phyloP scores from a whole-genome alignment of 75 land plant genomes.

The Cupressus sempervirens region DNA sequence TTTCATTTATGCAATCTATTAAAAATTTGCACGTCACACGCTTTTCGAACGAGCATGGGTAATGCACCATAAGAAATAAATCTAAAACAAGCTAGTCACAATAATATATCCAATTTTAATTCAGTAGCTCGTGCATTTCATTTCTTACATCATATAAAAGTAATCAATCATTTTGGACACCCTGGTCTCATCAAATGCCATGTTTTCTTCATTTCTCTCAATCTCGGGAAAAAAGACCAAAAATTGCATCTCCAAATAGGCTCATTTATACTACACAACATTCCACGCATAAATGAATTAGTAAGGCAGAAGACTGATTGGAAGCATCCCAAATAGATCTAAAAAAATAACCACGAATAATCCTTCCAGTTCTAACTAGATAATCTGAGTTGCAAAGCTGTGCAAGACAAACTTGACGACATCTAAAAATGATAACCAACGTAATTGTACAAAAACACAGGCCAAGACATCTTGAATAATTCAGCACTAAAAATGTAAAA shows the following conservation, averaged over 20 bases:
- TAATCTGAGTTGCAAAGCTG: not conserved
- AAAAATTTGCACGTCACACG: not conserved
- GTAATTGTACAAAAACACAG: not conserved
- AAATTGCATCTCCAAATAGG: not conserved
- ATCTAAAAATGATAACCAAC: not conserved
- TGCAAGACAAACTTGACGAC: not conserved
- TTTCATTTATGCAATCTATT: not conserved
- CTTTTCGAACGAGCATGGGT: not conserved
- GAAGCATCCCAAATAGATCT: not conserved
- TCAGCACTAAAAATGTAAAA: constrained; percentile 7
- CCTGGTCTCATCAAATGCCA: not conserved
- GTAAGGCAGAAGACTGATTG: not conserved
- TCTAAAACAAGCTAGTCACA: not conserved
- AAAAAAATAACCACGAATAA: not conserved
- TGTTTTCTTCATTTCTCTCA: not conserved
- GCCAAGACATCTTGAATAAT: not conserved
- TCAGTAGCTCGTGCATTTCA: not conserved
- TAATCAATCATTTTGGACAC: not conserved
- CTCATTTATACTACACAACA: not conserved
- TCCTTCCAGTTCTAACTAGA: not conserved
- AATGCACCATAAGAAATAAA: not conserved
- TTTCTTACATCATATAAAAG: not conserved
- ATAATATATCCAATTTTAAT: too few species aligned
- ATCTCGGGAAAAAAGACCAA: not conserved
- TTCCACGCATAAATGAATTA: not conserved